phyloP scores from a whole-genome alignment of 441 rosid species.

The Croton laevigatus region DNA sequence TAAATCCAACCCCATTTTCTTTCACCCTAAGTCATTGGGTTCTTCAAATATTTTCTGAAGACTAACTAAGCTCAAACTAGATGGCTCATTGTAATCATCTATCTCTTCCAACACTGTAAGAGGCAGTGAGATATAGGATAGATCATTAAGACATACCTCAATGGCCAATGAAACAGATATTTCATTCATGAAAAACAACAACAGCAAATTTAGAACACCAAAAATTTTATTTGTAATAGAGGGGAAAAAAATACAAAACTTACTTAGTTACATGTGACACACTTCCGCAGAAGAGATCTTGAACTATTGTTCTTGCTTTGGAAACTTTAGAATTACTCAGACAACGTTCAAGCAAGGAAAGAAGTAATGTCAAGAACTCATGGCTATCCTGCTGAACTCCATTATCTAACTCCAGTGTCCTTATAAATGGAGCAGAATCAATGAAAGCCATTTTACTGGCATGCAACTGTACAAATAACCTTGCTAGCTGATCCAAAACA shows the following conservation, averaged over 20 bases:
- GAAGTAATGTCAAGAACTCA: constrained; percentile 89
- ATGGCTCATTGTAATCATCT: not conserved
- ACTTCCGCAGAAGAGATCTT: constrained; percentile 96
- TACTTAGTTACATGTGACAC: constrained; percentile 98
- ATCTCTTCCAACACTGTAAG: not conserved
- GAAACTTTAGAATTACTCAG: constrained; percentile 58
- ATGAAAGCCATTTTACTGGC: constrained; percentile 79
- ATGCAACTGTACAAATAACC: constrained; percentile 84
- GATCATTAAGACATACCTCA: not conserved
- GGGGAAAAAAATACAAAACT: constrained; percentile 26
- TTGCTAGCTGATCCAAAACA: constrained; percentile 81
- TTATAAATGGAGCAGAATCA: constrained; percentile 95
- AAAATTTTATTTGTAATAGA: not conserved
- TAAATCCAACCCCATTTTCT: not conserved
- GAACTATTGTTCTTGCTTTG: constrained; percentile 75
- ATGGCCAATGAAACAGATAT: not conserved
- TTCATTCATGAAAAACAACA: not conserved
- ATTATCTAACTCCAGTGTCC: constrained; percentile 86
- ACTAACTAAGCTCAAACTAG: not conserved
- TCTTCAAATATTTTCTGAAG: not conserved
- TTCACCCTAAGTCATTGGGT: not conserved
- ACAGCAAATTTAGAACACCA: not conserved
- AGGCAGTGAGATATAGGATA: not conserved
- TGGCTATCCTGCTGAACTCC: constrained; percentile 98
- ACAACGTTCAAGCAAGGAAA: constrained; percentile 93